Percentiles rank a stretch among this genome's conserved stretches.
Evolutionary conservation across 2,329 filamentous ascomycete species (phyloP).

Genomic region (Ceratocystis alfenasii): DNA sequence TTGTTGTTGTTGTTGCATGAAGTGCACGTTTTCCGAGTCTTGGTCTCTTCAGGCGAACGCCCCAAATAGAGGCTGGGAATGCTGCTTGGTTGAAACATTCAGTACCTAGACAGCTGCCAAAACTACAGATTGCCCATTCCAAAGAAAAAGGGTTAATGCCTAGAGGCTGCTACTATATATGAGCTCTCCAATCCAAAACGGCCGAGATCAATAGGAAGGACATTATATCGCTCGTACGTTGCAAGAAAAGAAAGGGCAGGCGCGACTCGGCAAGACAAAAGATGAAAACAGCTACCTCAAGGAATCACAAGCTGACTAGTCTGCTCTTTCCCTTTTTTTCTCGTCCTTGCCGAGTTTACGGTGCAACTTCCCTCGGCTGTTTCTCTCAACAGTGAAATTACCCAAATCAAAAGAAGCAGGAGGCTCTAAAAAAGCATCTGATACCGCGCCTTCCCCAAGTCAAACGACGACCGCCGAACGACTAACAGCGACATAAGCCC

Average conservation of each 20-base stretch:
- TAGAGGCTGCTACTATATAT: too few relatives aligned
- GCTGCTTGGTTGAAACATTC: not conserved
- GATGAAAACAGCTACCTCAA: not conserved
- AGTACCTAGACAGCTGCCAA: not conserved
- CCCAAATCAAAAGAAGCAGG: not conserved
- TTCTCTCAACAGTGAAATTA: not conserved
- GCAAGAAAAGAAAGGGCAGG: not conserved
- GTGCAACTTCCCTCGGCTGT: too few relatives aligned
- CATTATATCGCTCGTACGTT: too few relatives aligned
- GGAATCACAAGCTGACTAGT: not conserved
- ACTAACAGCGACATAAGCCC: not conserved
- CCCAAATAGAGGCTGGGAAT: not conserved
- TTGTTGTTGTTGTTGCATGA: too few relatives aligned
- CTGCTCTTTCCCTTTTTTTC: too few relatives aligned
- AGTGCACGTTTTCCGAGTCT: too few relatives aligned
- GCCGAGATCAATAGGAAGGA: too few relatives aligned
- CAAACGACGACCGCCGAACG: not conserved
- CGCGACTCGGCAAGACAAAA: not conserved
- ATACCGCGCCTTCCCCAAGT: constrained; percentile 1
- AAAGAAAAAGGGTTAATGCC: not conserved
- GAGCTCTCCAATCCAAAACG: not conserved
- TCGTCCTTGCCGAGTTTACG: not conserved
- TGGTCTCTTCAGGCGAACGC: not conserved
- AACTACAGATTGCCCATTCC: not conserved
- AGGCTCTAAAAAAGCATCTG: not conserved